Conservation (phyloP, 768 basidiomycete genomes). For the Leucosporidium scottii region DNA sequence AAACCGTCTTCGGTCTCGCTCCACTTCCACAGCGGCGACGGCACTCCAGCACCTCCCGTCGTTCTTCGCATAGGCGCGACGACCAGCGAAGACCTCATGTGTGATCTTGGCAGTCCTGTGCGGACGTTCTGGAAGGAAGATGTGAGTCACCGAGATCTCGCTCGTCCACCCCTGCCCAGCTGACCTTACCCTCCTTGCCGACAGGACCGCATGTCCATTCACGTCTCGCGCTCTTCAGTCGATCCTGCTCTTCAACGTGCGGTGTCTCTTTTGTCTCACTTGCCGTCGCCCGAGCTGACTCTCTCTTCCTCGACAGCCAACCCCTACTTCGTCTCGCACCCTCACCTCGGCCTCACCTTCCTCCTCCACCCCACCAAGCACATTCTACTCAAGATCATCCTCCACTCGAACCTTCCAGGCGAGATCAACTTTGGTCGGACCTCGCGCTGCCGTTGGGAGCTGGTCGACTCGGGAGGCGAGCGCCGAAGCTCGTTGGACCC, state of each 20-base stretch:
- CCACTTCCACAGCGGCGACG: conserved; percentile 18
- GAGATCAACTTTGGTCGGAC: conserved; percentile 33
- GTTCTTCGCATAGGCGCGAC: conserved; percentile 39
- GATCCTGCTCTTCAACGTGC: conserved; percentile 1
- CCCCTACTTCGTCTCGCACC: conserved; percentile 36
- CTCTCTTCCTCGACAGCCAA: conserved; percentile 11
- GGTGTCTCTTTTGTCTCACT: background rate
- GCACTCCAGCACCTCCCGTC: conserved; percentile 16
- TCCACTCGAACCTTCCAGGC: conserved; percentile 36
- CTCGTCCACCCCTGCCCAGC: too few species aligned
- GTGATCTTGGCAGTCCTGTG: conserved; percentile 42
- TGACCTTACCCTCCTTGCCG: background rate
- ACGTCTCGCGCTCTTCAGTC: background rate
- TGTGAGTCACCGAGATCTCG: conserved; percentile 7
- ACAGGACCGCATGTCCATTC: conserved; percentile 33
- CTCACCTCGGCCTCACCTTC: conserved; percentile 33
- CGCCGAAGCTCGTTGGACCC: too few species aligned
- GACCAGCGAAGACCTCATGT: conserved; percentile 42
- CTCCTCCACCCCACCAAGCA: conserved; percentile 21
- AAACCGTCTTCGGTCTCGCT: conserved; percentile 1
- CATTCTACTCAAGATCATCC: conserved; percentile 29
- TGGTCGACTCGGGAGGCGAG: background rate
- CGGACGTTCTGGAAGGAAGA: conserved; percentile 44
- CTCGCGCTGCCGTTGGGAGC: conserved; percentile 6
- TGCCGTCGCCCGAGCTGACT: background rate